Percentiles rank a stretch among this genome's conserved stretches.
phyloP scores from a whole-genome alignment of 192 early-diverging fungal species.

The Pilaira anomala region DNA sequence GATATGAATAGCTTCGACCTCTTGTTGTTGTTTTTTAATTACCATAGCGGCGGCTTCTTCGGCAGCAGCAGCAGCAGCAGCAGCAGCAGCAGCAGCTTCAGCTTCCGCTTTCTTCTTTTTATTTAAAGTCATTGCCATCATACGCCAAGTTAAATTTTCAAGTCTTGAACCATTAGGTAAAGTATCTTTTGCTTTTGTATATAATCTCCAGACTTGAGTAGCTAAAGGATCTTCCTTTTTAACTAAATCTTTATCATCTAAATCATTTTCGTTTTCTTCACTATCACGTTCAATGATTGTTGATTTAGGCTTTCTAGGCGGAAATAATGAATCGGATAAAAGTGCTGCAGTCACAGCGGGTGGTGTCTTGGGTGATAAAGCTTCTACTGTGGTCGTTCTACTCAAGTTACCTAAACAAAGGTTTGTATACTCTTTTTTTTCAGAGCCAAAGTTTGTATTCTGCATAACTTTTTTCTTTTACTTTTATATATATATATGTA shows the following conservation, averaged over 20 bases:
- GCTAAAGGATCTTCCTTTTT: constrained; percentile 52
- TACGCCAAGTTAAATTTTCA: constrained; percentile 83
- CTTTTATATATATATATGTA: too few species aligned
- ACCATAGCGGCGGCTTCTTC: too few species aligned
- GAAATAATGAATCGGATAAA: constrained; percentile 37
- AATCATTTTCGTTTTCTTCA: constrained; percentile 25
- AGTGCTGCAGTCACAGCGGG: constrained; percentile 30
- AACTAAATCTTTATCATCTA: constrained; percentile 24
- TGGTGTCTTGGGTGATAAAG: constrained; percentile 8
- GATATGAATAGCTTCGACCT: background rate
- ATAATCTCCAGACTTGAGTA: constrained; percentile 71
- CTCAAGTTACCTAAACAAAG: background rate
- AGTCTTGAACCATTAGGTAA: constrained; percentile 73
- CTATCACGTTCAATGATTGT: constrained; percentile 2
- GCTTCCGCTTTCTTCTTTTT: constrained; percentile 28
- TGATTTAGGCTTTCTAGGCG: constrained; percentile 24
- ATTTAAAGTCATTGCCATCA: constrained; percentile 70
- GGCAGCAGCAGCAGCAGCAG: background rate
- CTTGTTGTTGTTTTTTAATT: background rate
- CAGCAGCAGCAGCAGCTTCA: background rate
- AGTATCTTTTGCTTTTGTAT: constrained; percentile 78
- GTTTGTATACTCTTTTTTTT: too few species aligned
- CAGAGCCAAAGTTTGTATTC: too few species aligned
- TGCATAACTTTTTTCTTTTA: too few species aligned
- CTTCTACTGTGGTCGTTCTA: background rate